phyloP scores from a whole-genome alignment of 2,329 filamentous ascomycete genomes.

The Cryphonectria nitschkei region DNA sequence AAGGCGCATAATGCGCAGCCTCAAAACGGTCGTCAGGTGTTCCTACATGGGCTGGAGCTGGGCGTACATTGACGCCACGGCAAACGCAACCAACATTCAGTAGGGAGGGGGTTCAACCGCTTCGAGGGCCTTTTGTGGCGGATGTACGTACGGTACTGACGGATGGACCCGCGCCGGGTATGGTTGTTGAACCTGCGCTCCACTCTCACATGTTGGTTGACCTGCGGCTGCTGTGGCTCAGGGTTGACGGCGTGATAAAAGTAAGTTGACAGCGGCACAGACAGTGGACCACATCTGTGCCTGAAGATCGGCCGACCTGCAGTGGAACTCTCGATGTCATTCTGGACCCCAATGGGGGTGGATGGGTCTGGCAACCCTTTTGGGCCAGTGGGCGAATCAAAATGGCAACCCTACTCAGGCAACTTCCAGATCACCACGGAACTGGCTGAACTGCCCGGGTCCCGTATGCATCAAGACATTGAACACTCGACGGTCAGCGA shows the following conservation, averaged over 20 bases:
- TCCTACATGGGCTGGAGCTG: neutral
- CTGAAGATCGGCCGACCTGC: slow-evolving; percentile 5
- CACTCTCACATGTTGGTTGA: neutral
- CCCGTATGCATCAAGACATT: neutral
- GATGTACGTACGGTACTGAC: neutral
- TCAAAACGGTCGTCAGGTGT: neutral
- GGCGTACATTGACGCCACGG: neutral
- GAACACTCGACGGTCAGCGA: neutral
- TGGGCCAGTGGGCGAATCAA: neutral
- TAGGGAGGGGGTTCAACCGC: too few relatives aligned
- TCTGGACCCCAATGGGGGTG: neutral
- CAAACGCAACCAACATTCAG: neutral
- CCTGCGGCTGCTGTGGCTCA: neutral
- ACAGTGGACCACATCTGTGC: slow-evolving; percentile 8
- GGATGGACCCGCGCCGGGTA: neutral
- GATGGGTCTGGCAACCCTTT: neutral
- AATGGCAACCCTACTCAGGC: neutral
- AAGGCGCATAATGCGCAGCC: slow-evolving; percentile 20
- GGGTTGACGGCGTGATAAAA: neutral
- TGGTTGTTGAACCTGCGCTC: neutral
- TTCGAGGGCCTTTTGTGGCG: neutral
- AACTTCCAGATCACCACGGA: neutral
- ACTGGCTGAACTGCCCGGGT: neutral
- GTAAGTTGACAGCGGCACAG: slow-evolving; percentile 16
- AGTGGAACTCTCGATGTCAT: neutral